Base-by-base conservation (phyloP, 2,329 filamentous ascomycete species). In the Cytospora mali region DNA sequence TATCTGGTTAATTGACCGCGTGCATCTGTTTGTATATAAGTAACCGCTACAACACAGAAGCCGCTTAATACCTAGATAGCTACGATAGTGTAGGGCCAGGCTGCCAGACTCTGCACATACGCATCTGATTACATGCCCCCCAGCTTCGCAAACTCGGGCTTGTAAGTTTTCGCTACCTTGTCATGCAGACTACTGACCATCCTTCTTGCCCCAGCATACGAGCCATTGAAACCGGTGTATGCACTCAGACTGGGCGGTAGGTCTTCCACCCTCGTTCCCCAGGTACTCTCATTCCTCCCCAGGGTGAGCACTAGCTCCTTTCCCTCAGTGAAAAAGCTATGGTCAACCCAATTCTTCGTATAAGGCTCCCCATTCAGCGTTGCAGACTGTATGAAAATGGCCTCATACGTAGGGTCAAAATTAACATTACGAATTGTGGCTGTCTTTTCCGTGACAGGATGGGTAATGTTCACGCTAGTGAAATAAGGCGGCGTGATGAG, bases 401-500 rank as follows among this genome's bases (percentile, higher is more conserved):
- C 79, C 65, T 79, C 70, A 65, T 88, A 88, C 0, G 56, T 70
- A 0, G 85, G 71, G 58, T 91, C 88, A 65, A 89, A 90, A 66
- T 87, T 86, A 49, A 85, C 66, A 63, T 83, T 88, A 14, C 80
- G 77, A 9, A 91, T 78, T 1, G 78, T 85, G 0, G 88, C 86
- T 4, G 80, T 83, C 59, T 84, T 86, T 3, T 84, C 83, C 0
- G 86, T 90, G 16, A 83, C 70, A 0, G 79, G 79, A 62, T 84
- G 84, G 13, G 75, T 84, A 54, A 90, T 78, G 54, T 80, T 84
- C 1, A 90, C 79, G 54, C 80, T 77, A 65, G 82, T 77, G 67
- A 91, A 91, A 69, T 85, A 91, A 0, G 89, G 88, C 0, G 88
- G 84, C 0, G 77, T 89, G 66, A 91, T 88, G n/a, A 91, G 81